Conservation (phyloP, 2,329 filamentous ascomycete species). For the Chalaropsis ovoidea region DNA sequence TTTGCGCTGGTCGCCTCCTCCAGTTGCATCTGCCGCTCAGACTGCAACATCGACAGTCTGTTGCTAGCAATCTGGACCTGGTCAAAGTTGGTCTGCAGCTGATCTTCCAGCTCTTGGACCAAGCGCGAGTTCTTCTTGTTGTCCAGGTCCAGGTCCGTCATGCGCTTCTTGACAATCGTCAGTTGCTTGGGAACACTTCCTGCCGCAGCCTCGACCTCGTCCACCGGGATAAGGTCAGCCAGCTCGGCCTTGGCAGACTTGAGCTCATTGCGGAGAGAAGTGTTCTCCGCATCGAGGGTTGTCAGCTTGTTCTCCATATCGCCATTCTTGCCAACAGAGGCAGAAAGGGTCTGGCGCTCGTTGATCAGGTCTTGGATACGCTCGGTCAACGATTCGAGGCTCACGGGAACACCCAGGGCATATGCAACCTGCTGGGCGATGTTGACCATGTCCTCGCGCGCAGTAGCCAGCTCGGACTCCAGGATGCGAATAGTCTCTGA, state of each 20-base stretch:
- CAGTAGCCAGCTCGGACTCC: constrained; percentile 52
- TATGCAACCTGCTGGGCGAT: constrained; percentile 54
- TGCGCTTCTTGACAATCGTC: constrained; percentile 54
- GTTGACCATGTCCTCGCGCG: constrained; percentile 56
- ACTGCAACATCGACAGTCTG: constrained; percentile 70
- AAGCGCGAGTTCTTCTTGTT: constrained; percentile 88
- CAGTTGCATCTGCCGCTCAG: constrained; percentile 61
- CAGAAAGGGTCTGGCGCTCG: constrained; percentile 41
- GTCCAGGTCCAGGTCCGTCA: constrained; percentile 50
- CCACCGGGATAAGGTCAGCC: constrained; percentile 42
- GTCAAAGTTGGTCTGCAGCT: constrained; percentile 89
- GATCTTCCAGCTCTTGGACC: constrained; percentile 92
- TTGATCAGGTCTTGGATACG: constrained; percentile 48
- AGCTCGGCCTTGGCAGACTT: constrained; percentile 49
- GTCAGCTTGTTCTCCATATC: constrained; percentile 48
- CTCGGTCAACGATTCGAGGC: constrained; percentile 56
- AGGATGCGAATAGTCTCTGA: constrained; percentile 46
- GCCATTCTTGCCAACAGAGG: constrained; percentile 20
- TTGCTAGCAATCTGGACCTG: constrained; percentile 79
- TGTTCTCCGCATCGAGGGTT: constrained; percentile 49
- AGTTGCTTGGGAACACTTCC: constrained; percentile 47
- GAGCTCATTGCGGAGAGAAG: constrained; percentile 51
- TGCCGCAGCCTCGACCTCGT: constrained; percentile 38
- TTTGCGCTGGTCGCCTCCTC: constrained; percentile 66
- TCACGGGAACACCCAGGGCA: constrained; percentile 52